These are phyloP conservation scores for Periconia digitata DNA, from an alignment of 2,329 filamentous ascomycete species.

Conservation along the genomic window DNA sequence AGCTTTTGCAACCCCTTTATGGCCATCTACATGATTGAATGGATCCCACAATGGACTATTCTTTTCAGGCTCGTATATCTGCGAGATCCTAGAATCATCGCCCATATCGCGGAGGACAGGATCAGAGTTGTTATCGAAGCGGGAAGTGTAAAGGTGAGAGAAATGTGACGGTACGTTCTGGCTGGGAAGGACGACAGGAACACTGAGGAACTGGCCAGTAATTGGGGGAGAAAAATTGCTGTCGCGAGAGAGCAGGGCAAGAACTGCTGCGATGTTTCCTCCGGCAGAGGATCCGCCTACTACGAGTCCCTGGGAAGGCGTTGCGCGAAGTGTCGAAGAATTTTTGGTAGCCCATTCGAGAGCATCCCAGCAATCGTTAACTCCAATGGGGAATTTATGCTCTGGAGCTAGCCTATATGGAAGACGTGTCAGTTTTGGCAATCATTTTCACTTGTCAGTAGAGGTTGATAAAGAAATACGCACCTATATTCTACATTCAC, in stretches of 20 bases:
- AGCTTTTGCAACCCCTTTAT: slow-evolving; percentile 46
- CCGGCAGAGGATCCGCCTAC: slow-evolving; percentile 55
- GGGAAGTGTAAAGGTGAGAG: slow-evolving; percentile 44
- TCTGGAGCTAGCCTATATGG: slow-evolving; percentile 51
- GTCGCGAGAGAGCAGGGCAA: slow-evolving; percentile 49
- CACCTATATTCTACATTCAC: slow-evolving; percentile 55
- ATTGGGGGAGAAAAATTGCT: slow-evolving; percentile 45
- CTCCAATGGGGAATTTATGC: slow-evolving; percentile 51
- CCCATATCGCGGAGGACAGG: slow-evolving; percentile 23
- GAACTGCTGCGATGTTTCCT: slow-evolving; percentile 54
- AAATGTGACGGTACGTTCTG: slow-evolving; percentile 46
- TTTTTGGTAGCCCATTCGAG: slow-evolving; percentile 45
- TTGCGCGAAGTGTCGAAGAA: slow-evolving; percentile 36
- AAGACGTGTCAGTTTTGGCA: background rate
- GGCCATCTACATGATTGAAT: slow-evolving; percentile 36
- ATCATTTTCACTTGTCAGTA: background rate
- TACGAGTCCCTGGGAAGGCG: slow-evolving; percentile 52
- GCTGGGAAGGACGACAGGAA: slow-evolving; percentile 48
- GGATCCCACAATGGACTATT: slow-evolving; percentile 34
- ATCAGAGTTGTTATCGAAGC: slow-evolving; percentile 26
- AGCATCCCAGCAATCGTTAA: slow-evolving; percentile 54
- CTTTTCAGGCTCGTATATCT: slow-evolving; percentile 28
- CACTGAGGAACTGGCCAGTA: slow-evolving; percentile 52
- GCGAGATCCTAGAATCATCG: slow-evolving; percentile 11
- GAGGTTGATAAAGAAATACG: background rate